Evolutionary conservation across 768 basidiomycete species (phyloP).

Genomic region (Russula virescens): DNA sequence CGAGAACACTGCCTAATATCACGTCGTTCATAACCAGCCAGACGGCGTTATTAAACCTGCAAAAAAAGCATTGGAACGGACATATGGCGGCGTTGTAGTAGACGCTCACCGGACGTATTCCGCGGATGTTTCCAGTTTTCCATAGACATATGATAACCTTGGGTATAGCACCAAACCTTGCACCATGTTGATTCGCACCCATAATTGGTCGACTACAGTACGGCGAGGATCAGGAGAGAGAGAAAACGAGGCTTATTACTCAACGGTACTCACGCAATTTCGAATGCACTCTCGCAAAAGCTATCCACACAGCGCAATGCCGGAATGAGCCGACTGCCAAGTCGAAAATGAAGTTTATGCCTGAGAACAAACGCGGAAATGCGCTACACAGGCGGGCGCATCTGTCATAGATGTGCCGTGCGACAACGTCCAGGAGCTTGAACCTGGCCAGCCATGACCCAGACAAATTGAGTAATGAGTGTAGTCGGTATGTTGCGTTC

Average conservation of each 20-base stretch:
- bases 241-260: neutral
- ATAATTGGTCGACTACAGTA: slow-evolving; percentile 21
- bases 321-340: neutral
- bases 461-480: slow-evolving; percentile 17
- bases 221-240: neutral
- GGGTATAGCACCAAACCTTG: slow-evolving; percentile 17
- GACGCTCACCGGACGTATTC: slow-evolving; percentile 23
- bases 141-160: slow-evolving; percentile 21
- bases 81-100: neutral
- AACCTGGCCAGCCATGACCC: slow-evolving; percentile 22
- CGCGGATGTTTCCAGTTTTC: slow-evolving; percentile 22
- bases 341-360: slow-evolving; percentile 1
- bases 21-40: slow-evolving; percentile 92
- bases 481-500: slow-evolving; percentile 21
- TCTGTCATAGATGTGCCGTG: slow-evolving; percentile 1
- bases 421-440: slow-evolving; percentile 18
- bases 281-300: neutral
- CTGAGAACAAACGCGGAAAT: slow-evolving; percentile 6
- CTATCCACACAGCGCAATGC: neutral
- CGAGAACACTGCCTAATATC: slow-evolving; percentile 72
- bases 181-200: slow-evolving; percentile 11
- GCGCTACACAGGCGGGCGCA: slow-evolving; percentile 1
- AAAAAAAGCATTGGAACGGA: neutral
- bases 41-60: slow-evolving; percentile 83
- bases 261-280: slow-evolving; percentile 9